Base-by-base conservation (phyloP, 1,139 yeast genomes). In the Kodamaea anthophila region DNA sequence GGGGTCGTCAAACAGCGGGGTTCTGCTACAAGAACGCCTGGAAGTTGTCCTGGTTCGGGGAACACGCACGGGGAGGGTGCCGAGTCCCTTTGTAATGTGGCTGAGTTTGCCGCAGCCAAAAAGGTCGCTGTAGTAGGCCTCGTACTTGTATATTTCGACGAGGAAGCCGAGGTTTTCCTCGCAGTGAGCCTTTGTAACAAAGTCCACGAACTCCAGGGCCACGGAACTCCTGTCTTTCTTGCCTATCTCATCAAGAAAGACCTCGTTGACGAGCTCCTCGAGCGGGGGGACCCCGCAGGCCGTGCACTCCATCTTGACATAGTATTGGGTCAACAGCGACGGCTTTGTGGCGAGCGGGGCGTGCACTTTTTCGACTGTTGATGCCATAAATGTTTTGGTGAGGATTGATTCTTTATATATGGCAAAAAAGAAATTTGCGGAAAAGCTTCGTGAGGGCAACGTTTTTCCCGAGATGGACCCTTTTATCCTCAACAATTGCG, bases 81-180 rank as follows among this genome's bases (percentile, higher is more conserved):
- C n/a, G n/a, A n/a, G n/a, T n/a, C n/a, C n/a, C n/a, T n/a, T n/a
- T n/a, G n/a, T n/a, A n/a, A n/a, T n/a, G 9, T 6, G 33, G 33
- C n/a, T 12, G 24, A 21, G 21, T 18, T 30, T 24, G 34, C 24
- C 29, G 14, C 24, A 26, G 2, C 50, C 48, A 30, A 40, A 37
- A 12, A 51, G 37, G 20, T 47, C 44, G 29, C 51, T 56, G 37
- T 47, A 57, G 37, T 43, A 50, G 42, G 49, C 44, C 29, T 51
- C 54, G 44, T 70, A 70, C 31, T 60, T 62, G 47, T 53, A 67
- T 11, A 69, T 63, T 33, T 65, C 69, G 5, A 70, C 53, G 23
- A 70, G 46, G 38, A 70, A 70, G 29, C 55, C 46, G 27, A 70
- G 51, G 43, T 67, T 70, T 44, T 70, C 77, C 36, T 55, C 56